Percentiles rank a stretch among this genome's conserved stretches.
phyloP scores from a whole-genome alignment of 75 land plant species.

The Ceratopteris richardii region DNA sequence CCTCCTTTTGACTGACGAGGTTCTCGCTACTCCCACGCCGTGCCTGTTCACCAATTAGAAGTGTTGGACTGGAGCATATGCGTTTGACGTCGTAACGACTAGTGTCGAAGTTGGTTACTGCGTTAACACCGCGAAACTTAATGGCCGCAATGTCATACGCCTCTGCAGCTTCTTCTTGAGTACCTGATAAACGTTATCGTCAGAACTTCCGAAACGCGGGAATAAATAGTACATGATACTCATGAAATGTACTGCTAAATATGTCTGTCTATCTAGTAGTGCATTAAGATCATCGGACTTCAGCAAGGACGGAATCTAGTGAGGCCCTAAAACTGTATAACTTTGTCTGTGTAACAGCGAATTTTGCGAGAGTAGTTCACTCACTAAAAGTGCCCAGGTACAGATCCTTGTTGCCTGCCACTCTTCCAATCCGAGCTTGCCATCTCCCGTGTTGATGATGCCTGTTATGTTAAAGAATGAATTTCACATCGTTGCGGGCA shows the following conservation, averaged over 20 bases:
- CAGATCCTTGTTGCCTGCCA: conserved; percentile 65
- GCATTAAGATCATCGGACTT: too few species aligned
- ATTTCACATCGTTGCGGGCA: too few species aligned
- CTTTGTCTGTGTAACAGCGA: too few species aligned
- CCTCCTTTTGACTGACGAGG: too few species aligned
- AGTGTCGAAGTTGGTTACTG: conserved; percentile 49
- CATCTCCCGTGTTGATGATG: conserved; percentile 68
- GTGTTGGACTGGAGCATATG: conserved; percentile 29
- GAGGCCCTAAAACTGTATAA: too few species aligned
- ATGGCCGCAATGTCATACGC: conserved; percentile 55
- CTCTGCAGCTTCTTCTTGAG: conserved; percentile 52
- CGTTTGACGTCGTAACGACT: conserved; percentile 36
- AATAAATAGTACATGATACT: too few species aligned
- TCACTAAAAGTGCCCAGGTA: conserved; percentile 68
- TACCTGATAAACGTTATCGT: conserved; percentile 13
- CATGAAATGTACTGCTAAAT: too few species aligned
- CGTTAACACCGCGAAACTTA: conserved; percentile 38
- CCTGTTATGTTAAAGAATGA: conserved; percentile 11
- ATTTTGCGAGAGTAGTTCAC: too few species aligned
- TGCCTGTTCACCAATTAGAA: conserved; percentile 24
- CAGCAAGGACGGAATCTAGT: too few species aligned
- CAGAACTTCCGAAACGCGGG: too few species aligned
- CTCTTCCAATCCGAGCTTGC: conserved; percentile 65
- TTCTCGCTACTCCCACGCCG: background rate
- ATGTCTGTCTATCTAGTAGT: too few species aligned